phyloP scores from a whole-genome alignment of 768 basidiomycete species.

The Psilocybe cyanescens region DNA sequence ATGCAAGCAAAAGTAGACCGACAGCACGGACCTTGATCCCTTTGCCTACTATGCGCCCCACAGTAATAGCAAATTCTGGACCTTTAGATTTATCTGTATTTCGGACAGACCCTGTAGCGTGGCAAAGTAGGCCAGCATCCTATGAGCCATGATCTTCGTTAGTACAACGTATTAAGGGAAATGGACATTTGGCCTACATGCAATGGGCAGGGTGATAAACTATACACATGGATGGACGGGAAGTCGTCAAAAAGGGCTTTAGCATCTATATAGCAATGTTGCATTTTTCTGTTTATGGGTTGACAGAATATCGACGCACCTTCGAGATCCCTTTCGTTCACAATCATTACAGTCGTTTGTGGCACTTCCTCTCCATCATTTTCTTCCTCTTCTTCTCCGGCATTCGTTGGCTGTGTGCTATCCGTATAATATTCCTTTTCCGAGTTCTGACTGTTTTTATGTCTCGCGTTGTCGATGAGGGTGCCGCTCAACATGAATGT shows the following conservation, averaged over 20 bases:
- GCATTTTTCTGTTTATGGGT: background rate
- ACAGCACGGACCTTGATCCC: conserved; percentile 45
- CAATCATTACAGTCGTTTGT: conserved; percentile 56
- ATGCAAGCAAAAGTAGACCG: background rate
- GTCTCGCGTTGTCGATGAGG: conserved; percentile 14
- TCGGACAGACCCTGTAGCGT: conserved; percentile 41
- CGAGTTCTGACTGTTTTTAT: background rate
- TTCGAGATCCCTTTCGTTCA: conserved; percentile 66
- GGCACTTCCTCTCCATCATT: conserved; percentile 47
- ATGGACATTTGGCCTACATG: conserved; percentile 44
- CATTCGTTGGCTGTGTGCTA: conserved; percentile 17
- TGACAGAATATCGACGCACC: conserved; percentile 41
- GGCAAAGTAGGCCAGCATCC: conserved; percentile 51
- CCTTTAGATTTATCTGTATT: conserved; percentile 46
- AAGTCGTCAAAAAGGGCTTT: conserved; percentile 56
- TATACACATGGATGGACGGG: conserved; percentile 69
- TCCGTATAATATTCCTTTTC: conserved; percentile 28
- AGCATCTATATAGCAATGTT: conserved; percentile 48
- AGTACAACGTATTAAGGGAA: conserved; percentile 2
- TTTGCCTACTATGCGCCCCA: conserved; percentile 49
- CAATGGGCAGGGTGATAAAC: conserved; percentile 67
- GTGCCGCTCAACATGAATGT: conserved; percentile 76
- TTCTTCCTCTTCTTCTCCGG: conserved; percentile 34
- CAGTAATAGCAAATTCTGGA: conserved; percentile 36
- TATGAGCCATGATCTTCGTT: conserved; percentile 20